Base-by-base conservation (phyloP, 352 stramenopile genomes). In the Albugo laibachii region DNA sequence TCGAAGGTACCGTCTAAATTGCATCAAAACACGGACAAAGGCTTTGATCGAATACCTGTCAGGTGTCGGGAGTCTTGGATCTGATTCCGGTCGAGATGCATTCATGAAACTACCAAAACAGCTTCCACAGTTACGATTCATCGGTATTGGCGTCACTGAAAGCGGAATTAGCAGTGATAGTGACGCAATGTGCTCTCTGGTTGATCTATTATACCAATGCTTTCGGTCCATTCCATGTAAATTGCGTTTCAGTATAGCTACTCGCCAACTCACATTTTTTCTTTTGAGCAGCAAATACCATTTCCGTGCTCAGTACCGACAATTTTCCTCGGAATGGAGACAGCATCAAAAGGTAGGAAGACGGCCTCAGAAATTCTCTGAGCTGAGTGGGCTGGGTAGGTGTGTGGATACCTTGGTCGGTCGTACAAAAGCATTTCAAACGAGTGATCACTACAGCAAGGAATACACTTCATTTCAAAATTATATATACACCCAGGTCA, bases 241-340 rank as follows among this genome's bases (percentile, higher is more conserved):
- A 24, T 31, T 24, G 34, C 15, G 36, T 39, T n/a, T n/a, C n/a
- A n/a, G n/a, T n/a, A n/a, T n/a, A n/a, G n/a, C n/a, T n/a, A n/a
- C n/a, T n/a, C n/a, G n/a, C n/a, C n/a, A n/a, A n/a, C n/a, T 24
- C 4, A 14, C 10, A n/a, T 15, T 4, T 40, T 24, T 43, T 44
- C 52, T 16, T 36, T 49, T 40, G 27, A 41, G n/a, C 39, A 71
- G 57, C 62, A 20, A 69, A 70, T 13, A 38, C 43, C n/a, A 36
- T 91, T 2, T 83, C 65, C 16, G 47, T 91, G 5, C 65, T 88
- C 50, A 84, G 83, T 57, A 91, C 72, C 43, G 75, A 91, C 53
- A 91, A 91, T 41, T 52, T 88, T 16, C 69, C 67, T 3, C 57
- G 54, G 13, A 91, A 91, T 53, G 75, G 74, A 16, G 63, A 68